Evolutionary conservation across 805 yeast species (phyloP), one percentile per base, ranked within the genome.

Genomic region (Candida awuae): DNA sequence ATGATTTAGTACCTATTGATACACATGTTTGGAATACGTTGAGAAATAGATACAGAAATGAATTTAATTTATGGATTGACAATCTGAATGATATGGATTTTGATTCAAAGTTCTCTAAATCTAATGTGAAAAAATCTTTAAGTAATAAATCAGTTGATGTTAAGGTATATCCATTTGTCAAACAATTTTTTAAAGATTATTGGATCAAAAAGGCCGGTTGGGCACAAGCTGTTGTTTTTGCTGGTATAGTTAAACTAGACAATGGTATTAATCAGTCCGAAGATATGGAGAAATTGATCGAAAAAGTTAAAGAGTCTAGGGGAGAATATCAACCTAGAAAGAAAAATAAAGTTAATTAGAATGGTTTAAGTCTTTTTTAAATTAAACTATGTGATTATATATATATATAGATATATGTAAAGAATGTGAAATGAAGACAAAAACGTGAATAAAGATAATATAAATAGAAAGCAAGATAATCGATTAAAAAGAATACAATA

Each of bases 191-290:
- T 9, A 67, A 70, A 32, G 67, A 68, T 0, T 62, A 78, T 32
- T 92, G 96, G 90, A 97, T 96, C 0, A 73, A 73, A 1, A 83
- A 82, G 55, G 97, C 98, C 2, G 98, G 98, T 0, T 92, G 98
- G 98, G 97, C 97, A 0, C 98, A 90, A 53, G 82, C 90, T n/a
- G 86, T 90, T 9, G 66, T 88, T 41, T 88, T 88, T 60, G 81
- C 97, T 0, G 72, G 87, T 6, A 96, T 87, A 53, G 67, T 88
- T 39, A 61, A 63, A 35, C 67, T 84, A 41, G 73, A 83, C 39
- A 80, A 78, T 51, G 92, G 92, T 1, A 59, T 77, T 14, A 78
- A 77, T 43, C 48, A 35, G 20, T 18, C 27, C 4, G 36, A 33
- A 13, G 46, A 37, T 13, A 38, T 39, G 19, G 34, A 32, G 7